Percentiles rank a stretch among this genome's conserved stretches.
These are phyloP conservation scores for Lipomyces sp. DNA, from an alignment of 805 yeast genomes.

Conservation along the genomic window DNA sequence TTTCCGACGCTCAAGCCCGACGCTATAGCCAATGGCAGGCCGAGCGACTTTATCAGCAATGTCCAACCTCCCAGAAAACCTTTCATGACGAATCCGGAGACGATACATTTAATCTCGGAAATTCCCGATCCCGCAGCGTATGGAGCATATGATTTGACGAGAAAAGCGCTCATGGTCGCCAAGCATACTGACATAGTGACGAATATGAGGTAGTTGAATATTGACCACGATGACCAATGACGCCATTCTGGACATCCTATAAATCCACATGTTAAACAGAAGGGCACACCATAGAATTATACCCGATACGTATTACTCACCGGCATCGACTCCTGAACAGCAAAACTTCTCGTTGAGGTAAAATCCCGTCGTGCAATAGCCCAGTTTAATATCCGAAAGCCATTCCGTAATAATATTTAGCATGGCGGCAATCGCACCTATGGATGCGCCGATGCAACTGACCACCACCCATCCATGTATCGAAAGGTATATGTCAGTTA, in stretches of 20 bases:
- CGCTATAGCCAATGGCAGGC: slow-evolving; percentile 88
- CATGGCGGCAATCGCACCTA: slow-evolving; percentile 83
- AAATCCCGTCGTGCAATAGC: slow-evolving; percentile 73
- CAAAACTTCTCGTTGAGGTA: slow-evolving; percentile 78
- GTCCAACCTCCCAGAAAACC: slow-evolving; percentile 79
- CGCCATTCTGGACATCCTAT: slow-evolving; percentile 68
- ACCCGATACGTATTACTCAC: background rate
- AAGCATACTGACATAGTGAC: slow-evolving; percentile 63
- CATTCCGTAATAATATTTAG: slow-evolving; percentile 84
- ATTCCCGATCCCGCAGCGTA: slow-evolving; percentile 96
- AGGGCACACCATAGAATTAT: background rate
- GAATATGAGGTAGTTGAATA: slow-evolving; percentile 53
- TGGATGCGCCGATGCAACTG: slow-evolving; percentile 71
- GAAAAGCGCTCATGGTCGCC: slow-evolving; percentile 65
- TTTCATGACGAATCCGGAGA: slow-evolving; percentile 81
- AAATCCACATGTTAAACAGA: background rate
- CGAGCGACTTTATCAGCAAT: slow-evolving; percentile 71
- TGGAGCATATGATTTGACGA: slow-evolving; percentile 78
- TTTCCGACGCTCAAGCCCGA: slow-evolving; percentile 94
- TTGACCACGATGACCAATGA: slow-evolving; percentile 57
- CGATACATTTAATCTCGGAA: slow-evolving; percentile 92
- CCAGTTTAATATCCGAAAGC: slow-evolving; percentile 76
- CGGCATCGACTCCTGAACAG: slow-evolving; percentile 66
- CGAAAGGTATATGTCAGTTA: slow-evolving; percentile 39
- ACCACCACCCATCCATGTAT: slow-evolving; percentile 73